These are phyloP conservation scores for Purpureocillium takamizusanense DNA, from an alignment of 2,329 filamentous ascomycete genomes.

Conservation along the genomic window DNA sequence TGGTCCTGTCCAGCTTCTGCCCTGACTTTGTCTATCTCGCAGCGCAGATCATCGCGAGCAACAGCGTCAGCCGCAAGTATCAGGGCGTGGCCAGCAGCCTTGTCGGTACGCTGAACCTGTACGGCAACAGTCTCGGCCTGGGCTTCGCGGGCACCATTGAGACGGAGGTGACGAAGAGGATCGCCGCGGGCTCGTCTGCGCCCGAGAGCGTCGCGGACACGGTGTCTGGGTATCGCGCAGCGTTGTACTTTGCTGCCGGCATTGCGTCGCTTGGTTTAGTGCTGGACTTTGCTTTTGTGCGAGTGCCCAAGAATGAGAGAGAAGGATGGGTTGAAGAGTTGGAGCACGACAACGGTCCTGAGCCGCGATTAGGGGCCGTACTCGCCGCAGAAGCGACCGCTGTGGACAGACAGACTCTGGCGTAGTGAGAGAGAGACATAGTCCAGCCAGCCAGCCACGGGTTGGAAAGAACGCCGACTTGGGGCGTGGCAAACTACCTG, in stretches of 20 bases:
- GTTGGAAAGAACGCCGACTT: too few relatives aligned
- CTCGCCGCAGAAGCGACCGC: too few relatives aligned
- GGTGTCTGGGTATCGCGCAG: conserved; percentile 23
- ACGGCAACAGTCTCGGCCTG: conserved; percentile 20
- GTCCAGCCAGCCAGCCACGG: too few relatives aligned
- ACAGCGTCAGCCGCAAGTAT: conserved; percentile 34
- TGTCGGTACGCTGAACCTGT: conserved; percentile 29
- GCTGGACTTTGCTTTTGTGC: conserved; percentile 25
- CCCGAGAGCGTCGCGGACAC: conserved; percentile 6
- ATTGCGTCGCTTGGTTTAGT: conserved; percentile 10
- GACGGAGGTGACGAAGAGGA: conserved; percentile 7
- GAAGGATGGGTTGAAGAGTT: conserved; percentile 15
- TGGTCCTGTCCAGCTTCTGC: conserved; percentile 23
- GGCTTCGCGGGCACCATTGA: conserved; percentile 26
- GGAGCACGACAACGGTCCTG: background rate
- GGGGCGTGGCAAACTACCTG: too few relatives aligned
- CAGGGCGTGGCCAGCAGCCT: conserved; percentile 42
- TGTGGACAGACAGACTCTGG: too few relatives aligned
- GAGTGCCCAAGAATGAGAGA: conserved; percentile 28
- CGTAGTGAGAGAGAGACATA: too few relatives aligned
- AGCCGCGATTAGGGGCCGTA: too few relatives aligned
- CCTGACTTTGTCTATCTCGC: conserved; percentile 42
- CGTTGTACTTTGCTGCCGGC: conserved; percentile 27
- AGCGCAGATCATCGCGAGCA: conserved; percentile 44
- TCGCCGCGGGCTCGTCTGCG: background rate